Evolutionary conservation across 129 eudicot genomes (phyloP).

Genomic region (Logfia minima): DNA sequence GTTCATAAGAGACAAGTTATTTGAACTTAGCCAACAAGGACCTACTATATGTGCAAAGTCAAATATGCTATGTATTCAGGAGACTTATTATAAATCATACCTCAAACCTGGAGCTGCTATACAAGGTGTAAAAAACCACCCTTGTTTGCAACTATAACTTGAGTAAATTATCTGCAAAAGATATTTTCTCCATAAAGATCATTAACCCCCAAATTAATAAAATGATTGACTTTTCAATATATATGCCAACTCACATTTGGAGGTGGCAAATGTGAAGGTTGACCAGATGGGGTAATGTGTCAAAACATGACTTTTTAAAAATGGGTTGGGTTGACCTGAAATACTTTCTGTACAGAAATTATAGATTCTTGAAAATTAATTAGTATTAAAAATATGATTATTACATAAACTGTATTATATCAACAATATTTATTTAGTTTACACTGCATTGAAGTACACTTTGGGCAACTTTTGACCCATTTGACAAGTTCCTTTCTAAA

Average conservation of each 20-base stretch:
- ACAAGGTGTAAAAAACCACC: slow-evolving; percentile 99
- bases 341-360: neutral
- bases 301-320: neutral
- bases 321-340: neutral
- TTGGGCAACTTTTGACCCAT: neutral
- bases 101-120: slow-evolving; percentile 82
- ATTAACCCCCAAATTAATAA: neutral
- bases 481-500: neutral
- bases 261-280: neutral
- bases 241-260: neutral
- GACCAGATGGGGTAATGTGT: neutral
- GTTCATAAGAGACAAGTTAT: neutral
- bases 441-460: too few species aligned
- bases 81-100: slow-evolving; percentile 39
- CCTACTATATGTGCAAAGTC: neutral
- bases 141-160: slow-evolving; percentile 90
- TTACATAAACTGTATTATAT: neutral
- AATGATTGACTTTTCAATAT: slow-evolving; percentile 16
- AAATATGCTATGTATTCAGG: neutral
- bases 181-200: slow-evolving; percentile 6
- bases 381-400: neutral
- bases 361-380: neutral
- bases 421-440: too few species aligned
- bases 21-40: neutral
- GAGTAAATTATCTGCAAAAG: slow-evolving; percentile 78